Conservation (phyloP, 345 rosid genomes). For the Arabidopsis suecica region DNA sequence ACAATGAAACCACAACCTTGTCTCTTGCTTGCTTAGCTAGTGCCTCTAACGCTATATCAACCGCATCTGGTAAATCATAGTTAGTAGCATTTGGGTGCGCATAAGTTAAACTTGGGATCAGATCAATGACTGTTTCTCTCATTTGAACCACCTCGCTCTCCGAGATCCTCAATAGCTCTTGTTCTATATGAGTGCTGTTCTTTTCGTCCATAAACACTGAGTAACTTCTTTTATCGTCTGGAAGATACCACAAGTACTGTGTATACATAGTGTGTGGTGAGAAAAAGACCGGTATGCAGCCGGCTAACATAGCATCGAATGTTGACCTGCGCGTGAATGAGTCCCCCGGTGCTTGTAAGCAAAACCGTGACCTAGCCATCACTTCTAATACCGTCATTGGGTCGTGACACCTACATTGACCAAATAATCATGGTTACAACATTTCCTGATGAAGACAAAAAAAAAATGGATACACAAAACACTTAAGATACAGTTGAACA, state of each 20-base stretch:
- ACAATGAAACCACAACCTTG: conserved; percentile 3
- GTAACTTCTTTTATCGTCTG: conserved; percentile 4
- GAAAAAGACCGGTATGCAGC: conserved; percentile 12
- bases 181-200: neutral
- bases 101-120: conserved; percentile 39
- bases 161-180: neutral
- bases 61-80: conserved; percentile 32
- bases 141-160: conserved; percentile 1
- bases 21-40: conserved; percentile 11
- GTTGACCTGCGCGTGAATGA: conserved; percentile 8
- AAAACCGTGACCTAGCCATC: conserved; percentile 42
- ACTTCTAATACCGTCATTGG: conserved; percentile 35
- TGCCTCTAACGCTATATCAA: conserved; percentile 35
- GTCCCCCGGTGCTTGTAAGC: conserved; percentile 50
- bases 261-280: conserved; percentile 15
- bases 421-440: neutral
- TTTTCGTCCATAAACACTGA: conserved; percentile 9
- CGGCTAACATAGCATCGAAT: conserved; percentile 13
- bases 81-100: conserved; percentile 15
- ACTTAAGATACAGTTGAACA: neutral
- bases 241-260: conserved; percentile 28
- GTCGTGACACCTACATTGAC: conserved; percentile 33
- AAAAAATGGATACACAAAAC: neutral
- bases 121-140: conserved; percentile 23
- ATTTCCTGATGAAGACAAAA: neutral